Conservation (phyloP, 306 rosid genomes). For the Cyamopsis tetragonoloba region DNA sequence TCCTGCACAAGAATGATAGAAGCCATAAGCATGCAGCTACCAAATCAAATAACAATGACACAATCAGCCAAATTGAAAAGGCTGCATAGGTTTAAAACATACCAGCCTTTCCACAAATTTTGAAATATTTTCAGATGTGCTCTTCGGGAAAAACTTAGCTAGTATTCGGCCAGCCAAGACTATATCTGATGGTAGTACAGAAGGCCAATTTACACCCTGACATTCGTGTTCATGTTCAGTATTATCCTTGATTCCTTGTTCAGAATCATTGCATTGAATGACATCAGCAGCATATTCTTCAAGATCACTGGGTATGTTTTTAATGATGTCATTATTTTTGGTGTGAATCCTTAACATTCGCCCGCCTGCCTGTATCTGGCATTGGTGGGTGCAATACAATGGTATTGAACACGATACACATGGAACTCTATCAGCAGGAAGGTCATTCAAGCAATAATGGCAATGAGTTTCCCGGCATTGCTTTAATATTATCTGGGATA, state of each 20-base stretch:
- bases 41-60: slow-evolving; percentile 18
- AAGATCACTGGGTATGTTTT: slow-evolving; percentile 46
- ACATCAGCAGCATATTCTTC: slow-evolving; percentile 43
- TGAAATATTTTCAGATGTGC: slow-evolving; percentile 30
- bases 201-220: slow-evolving; percentile 74
- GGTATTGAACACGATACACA: slow-evolving; percentile 82
- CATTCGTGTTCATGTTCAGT: slow-evolving; percentile 83
- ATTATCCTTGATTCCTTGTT: slow-evolving; percentile 40
- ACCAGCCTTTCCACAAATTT: slow-evolving; percentile 53
- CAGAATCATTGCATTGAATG: slow-evolving; percentile 34
- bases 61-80: slow-evolving; percentile 19
- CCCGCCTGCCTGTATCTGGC: slow-evolving; percentile 72
- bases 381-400: slow-evolving; percentile 64
- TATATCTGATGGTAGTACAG: slow-evolving; percentile 71
- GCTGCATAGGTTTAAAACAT: slow-evolving; percentile 25
- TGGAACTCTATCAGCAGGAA: slow-evolving; percentile 74
- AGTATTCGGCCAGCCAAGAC: slow-evolving; percentile 84
- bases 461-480: slow-evolving; percentile 83
- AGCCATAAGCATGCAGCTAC: slow-evolving; percentile 28
- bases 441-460: slow-evolving; percentile 84
- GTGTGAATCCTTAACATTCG: slow-evolving; percentile 21
- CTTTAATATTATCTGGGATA: slow-evolving; percentile 61
- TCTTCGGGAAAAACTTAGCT: slow-evolving; percentile 38
- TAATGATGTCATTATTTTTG: slow-evolving; percentile 29
- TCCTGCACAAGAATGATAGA: slow-evolving; percentile 50